phyloP scores from a whole-genome alignment of 2,329 filamentous ascomycete genomes.

The Pseudocercospora crystallina region DNA sequence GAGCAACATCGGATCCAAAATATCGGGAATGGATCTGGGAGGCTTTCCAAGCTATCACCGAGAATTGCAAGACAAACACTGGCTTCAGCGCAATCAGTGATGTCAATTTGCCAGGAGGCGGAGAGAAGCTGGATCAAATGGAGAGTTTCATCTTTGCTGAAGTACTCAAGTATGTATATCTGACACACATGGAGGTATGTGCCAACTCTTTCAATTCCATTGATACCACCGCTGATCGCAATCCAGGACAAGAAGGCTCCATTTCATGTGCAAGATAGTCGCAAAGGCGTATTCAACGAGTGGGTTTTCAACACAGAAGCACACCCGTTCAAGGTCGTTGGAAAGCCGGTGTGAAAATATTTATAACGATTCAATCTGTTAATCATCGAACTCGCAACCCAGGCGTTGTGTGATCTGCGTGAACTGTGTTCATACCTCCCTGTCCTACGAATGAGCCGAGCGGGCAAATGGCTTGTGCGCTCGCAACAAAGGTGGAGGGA shows the following conservation, averaged over 20 bases:
- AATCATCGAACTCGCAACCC: too few species aligned
- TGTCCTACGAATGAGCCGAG: too few species aligned
- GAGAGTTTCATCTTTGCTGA: constrained; percentile 30
- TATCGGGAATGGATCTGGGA: constrained; percentile 31
- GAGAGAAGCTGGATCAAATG: constrained; percentile 20
- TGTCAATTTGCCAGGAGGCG: constrained; percentile 24
- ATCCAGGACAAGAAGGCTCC: constrained; percentile 14
- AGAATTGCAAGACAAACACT: constrained; percentile 25
- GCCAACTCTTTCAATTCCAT: constrained; percentile 10
- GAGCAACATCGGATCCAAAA: constrained; percentile 30
- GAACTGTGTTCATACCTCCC: too few species aligned
- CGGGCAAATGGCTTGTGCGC: too few species aligned
- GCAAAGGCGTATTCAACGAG: constrained; percentile 23
- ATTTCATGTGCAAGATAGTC: constrained; percentile 23
- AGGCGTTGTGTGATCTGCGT: too few species aligned
- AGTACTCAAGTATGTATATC: constrained; percentile 30
- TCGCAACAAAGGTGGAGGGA: too few species aligned
- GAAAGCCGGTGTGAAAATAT: constrained; percentile 18
- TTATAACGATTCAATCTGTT: too few species aligned
- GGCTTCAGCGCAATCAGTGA: constrained; percentile 29
- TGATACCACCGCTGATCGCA: constrained; percentile 1
- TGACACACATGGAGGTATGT: constrained; percentile 28
- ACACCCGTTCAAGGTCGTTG: constrained; percentile 28
- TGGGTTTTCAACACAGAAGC: constrained; percentile 37
- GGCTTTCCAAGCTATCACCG: constrained; percentile 26